Conservation (phyloP, 176 grass and related monocot genomes). For the Triticum dicoccoides region DNA sequence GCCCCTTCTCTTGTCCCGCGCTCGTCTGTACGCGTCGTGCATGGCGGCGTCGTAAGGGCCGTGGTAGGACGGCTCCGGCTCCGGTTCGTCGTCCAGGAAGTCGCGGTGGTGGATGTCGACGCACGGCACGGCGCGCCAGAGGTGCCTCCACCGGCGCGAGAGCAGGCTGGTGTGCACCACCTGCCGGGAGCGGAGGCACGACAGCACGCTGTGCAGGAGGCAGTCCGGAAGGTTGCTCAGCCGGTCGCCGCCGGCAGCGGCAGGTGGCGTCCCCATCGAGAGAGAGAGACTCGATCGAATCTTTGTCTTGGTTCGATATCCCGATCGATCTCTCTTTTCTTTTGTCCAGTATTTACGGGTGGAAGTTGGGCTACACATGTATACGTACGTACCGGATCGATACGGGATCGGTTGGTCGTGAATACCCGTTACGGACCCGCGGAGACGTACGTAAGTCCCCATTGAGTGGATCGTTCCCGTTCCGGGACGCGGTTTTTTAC, state of each 20-base stretch:
- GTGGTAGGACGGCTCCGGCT: no score
- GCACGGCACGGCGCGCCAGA: background rate
- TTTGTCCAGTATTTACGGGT: background rate
- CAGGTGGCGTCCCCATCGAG: background rate
- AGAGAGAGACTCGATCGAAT: background rate
- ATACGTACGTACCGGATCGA: no score
- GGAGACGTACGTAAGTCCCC: no score
- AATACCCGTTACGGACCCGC: no score
- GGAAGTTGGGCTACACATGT: background rate
- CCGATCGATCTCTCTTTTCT: no score
- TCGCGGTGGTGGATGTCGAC: background rate
- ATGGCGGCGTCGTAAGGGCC: background rate
- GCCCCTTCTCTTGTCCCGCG: background rate
- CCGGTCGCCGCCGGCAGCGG: background rate
- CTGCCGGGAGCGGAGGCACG: background rate
- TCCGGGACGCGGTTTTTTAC: no score
- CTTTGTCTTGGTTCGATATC: no score
- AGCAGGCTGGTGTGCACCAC: background rate
- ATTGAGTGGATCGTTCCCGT: no score
- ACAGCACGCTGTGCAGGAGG: background rate
- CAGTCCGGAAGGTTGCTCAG: background rate
- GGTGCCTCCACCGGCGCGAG: background rate
- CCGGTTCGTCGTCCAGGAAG: background rate
- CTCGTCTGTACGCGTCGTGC: background rate
- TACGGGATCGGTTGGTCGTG: no score